These are phyloP conservation scores for Neoboletus subvelutipes DNA, from an alignment of 768 basidiomycete genomes.

Conservation along the genomic window DNA sequence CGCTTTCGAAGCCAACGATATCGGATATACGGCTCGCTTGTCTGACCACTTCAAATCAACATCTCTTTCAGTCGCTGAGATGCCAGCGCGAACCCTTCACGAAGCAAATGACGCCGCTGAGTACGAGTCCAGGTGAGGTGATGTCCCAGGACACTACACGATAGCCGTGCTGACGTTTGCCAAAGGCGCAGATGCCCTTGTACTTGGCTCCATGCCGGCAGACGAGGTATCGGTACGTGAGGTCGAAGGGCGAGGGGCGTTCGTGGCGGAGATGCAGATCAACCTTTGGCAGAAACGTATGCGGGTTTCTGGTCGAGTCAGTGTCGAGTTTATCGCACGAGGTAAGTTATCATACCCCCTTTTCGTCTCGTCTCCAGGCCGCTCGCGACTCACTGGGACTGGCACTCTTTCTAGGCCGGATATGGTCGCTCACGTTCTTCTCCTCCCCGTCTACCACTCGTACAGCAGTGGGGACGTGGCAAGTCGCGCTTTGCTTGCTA, in stretches of 20 bases:
- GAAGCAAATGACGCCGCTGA: conserved; percentile 14
- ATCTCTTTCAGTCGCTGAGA: conserved; percentile 27
- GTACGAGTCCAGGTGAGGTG: conserved; percentile 12
- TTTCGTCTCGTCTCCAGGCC: neutral
- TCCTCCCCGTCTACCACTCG: conserved; percentile 9
- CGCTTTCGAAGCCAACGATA: conserved; percentile 42
- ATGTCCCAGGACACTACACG: no score
- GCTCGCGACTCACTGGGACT: neutral
- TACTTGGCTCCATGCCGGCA: conserved; percentile 43
- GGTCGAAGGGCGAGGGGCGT: conserved; percentile 48
- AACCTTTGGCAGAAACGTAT: conserved; percentile 71
- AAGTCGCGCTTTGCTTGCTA: conserved; percentile 49
- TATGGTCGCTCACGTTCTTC: conserved; percentile 29
- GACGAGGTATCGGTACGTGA: conserved; percentile 61
- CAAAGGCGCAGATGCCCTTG: conserved; percentile 47
- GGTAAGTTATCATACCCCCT: conserved; percentile 30
- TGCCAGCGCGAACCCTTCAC: conserved; percentile 12
- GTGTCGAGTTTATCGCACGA: conserved; percentile 65
- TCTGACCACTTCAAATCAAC: conserved; percentile 34
- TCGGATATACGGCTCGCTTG: conserved; percentile 69
- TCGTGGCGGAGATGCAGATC: conserved; percentile 44
- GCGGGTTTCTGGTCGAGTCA: conserved; percentile 54
- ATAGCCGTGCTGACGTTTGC: neutral
- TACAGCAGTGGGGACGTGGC: conserved; percentile 30
- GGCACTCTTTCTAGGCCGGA: conserved; percentile 25